phyloP scores from a whole-genome alignment of 371 early-diverging fungal genomes.

The Basidiobolus meristosporus region DNA sequence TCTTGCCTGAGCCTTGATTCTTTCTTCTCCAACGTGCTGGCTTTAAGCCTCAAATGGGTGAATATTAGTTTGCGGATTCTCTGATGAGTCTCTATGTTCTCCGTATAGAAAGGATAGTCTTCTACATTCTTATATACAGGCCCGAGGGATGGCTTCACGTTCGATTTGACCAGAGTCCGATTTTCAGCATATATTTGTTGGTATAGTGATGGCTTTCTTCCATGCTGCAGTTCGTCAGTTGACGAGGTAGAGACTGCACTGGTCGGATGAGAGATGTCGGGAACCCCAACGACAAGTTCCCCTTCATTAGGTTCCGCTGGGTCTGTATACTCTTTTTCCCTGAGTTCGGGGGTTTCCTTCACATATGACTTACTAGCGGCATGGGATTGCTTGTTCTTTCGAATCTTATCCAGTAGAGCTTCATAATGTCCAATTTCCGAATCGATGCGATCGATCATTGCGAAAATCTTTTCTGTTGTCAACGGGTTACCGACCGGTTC shows the following conservation, averaged over 20 bases:
- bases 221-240: too few species aligned
- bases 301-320: background rate
- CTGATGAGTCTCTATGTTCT: too few species aligned
- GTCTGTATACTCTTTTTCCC: background rate
- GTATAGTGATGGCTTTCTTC: too few species aligned
- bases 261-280: too few species aligned
- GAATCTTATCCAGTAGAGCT: background rate
- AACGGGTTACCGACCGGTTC: background rate
- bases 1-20: slow-evolving; percentile 19
- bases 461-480: background rate
- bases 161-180: slow-evolving; percentile 1
- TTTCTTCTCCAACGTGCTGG: slow-evolving; percentile 10
- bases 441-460: background rate
- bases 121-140: slow-evolving; percentile 6
- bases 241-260: too few species aligned
- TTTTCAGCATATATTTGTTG: slow-evolving; percentile 11
- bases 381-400: background rate
- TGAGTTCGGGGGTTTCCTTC: background rate
- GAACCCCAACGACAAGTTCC: background rate
- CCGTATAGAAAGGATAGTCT: slow-evolving; percentile 5
- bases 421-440: background rate
- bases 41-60: background rate
- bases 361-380: background rate
- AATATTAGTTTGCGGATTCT: too few species aligned
- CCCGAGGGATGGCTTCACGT: background rate